Percentiles rank a stretch among this genome's conserved stretches.
phyloP scores from a whole-genome alignment of 176 grass and related monocot species.

The Avena insularis region DNA sequence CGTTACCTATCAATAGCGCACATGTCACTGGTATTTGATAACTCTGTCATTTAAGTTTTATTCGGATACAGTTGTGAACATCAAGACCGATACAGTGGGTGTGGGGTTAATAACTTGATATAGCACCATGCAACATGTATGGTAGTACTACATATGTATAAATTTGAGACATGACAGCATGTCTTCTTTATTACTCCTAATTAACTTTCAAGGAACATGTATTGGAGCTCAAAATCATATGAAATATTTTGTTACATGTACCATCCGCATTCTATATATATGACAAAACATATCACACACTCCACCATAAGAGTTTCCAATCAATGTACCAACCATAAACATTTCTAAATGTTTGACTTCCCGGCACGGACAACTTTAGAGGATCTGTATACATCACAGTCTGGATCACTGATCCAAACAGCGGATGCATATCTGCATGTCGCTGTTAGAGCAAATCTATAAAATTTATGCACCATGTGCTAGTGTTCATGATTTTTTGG shows the following conservation, averaged over 20 bases:
- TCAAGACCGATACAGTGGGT: background rate
- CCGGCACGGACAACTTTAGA: background rate
- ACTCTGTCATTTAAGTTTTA: constrained; percentile 2
- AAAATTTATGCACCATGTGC: background rate
- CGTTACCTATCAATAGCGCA: background rate
- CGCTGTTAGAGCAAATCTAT: background rate
- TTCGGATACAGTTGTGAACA: background rate
- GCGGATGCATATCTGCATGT: constrained; percentile 4
- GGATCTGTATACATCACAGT: constrained; percentile 18
- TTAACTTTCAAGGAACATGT: background rate
- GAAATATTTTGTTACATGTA: background rate
- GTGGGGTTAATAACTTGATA: constrained; percentile 9
- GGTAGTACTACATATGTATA: background rate
- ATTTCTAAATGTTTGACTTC: background rate
- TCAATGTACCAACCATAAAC: constrained; percentile 17
- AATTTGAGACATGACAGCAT: background rate
- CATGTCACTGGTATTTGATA: background rate
- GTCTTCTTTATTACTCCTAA: background rate
- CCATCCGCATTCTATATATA: constrained; percentile 12
- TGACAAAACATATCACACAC: background rate
- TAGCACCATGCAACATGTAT: constrained; percentile 28
- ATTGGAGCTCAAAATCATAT: constrained; percentile 19
- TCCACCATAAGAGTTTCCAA: background rate
- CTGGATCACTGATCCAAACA: constrained; percentile 18
- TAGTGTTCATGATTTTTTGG: background rate